Evolutionary conservation across 2,329 filamentous ascomycete genomes (phyloP), one percentile per base, ranked within the genome.

Genomic region (Torrubiellomyces zombiae): DNA sequence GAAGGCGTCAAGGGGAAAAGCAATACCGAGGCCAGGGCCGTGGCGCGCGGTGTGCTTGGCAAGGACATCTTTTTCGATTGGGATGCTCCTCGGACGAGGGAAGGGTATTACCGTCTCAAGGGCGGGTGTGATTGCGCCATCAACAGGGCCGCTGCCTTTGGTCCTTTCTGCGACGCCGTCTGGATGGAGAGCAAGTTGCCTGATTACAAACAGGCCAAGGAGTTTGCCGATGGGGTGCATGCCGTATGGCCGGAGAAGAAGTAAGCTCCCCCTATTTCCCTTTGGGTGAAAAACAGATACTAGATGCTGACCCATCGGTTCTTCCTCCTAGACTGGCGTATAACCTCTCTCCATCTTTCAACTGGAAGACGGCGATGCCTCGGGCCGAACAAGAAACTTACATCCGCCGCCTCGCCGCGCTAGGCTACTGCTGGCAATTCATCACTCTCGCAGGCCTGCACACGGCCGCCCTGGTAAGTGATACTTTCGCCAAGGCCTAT

Each of bases 121-220:
- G 89, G 89, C 32, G 89, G 89, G 31, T 92, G 80, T 44, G 75
- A 83, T 51, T 92, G 80, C 50, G 83, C 85, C 31, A 61, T 95
- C 48, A 91, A 89, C 63, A 73, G 86, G 23, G 86, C 85, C 17
- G 58, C 92, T 30, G 82, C 86, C 5, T 95, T 91, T 47, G 86
- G 81, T 0, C 86, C 89, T 3, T 93, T 91, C 57, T 78, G 77
- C 34, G 86, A 95, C 45, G 73, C 91, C 50, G 92, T 98, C 54
- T 98, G 89, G 89, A 98, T 98, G 89, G 89, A 98, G 68, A 86
- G 77, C 59, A 94, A 93, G 60, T 63, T 93, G 38, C 89, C 89
- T 22, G 86, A 95, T 50, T 95, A 64, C 51, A 64, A 65, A 24
- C 89, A 95, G 59, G 89, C 89, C 14, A 70, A 82, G 59, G 78